A percentile compares a stretch with the other conserved stretches of the same genome.
phyloP scores from a whole-genome alignment of 208 protist species.

The Phytomonas sp. region DNA sequence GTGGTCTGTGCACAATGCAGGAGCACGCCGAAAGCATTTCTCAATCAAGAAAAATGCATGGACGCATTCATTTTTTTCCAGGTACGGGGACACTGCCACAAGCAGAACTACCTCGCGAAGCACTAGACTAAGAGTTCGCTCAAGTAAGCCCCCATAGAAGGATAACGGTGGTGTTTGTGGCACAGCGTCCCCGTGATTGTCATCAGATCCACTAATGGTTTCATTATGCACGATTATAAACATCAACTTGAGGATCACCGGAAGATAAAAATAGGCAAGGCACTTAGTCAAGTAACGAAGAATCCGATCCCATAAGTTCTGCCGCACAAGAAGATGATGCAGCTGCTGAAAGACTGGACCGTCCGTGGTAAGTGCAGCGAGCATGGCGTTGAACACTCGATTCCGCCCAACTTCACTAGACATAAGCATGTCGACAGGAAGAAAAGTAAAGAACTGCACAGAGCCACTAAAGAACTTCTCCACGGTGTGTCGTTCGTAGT shows the following conservation, averaged over 20 bases:
- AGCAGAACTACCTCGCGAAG: constrained; percentile 64
- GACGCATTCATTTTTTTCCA: constrained; percentile 55
- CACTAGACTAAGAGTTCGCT: constrained; percentile 21
- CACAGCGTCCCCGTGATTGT: background rate
- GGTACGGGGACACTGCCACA: constrained; percentile 32
- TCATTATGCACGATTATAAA: constrained; percentile 38
- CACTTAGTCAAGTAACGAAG: constrained; percentile 48
- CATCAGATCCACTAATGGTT: constrained; percentile 5
- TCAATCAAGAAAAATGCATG: constrained; percentile 21
- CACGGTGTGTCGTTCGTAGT: constrained; percentile 55
- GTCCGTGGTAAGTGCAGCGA: constrained; percentile 26
- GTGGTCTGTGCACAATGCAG: constrained; percentile 27
- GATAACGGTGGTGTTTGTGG: background rate
- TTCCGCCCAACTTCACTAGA: constrained; percentile 22
- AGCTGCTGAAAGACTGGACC: constrained; percentile 26
- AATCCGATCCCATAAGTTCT: constrained; percentile 46
- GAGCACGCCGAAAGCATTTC: constrained; percentile 34
- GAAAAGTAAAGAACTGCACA: constrained; percentile 49
- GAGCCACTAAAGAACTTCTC: constrained; percentile 48
- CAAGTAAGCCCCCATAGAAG: constrained; percentile 21
- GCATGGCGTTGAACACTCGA: constrained; percentile 51
- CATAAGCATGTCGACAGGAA: constrained; percentile 59
- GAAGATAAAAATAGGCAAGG: constrained; percentile 42
- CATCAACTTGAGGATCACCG: constrained; percentile 46
- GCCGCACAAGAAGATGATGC: constrained; percentile 35